Base-by-base conservation (phyloP, 768 basidiomycete species). In the Leccinellum rugosiceps region DNA sequence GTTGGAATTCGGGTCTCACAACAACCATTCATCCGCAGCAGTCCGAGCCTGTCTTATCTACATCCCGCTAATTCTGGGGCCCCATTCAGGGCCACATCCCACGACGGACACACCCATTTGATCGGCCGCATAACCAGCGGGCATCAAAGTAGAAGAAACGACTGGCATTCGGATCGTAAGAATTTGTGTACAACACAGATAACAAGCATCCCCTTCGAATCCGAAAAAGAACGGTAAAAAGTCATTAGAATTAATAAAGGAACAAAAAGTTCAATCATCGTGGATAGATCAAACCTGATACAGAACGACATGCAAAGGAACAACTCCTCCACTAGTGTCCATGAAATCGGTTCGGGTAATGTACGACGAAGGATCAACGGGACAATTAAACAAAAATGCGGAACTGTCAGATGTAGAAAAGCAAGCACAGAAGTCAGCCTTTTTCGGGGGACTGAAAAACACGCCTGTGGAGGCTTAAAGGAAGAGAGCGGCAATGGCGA, bases 401-500 rank as follows among this genome's bases (percentile, higher is more conserved):
- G 32, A 28, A 65, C 34, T 35, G 50, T 72, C 43, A 59, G 51
- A 52, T 59, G 32, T 49, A 49, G 47, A 59, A 58, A 56, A 59
- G 52, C 54, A 48, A 62, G 30, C 38, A 64, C 34, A 23, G 63
- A 63, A 70, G 69, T 63, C 34, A 56, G 52, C 57, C 53, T 51
- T 60, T 64, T 67, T 52, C 11, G 8, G 28, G 11, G 35, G 21
- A 53, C 32, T 34, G 25, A 17, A 4, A 21, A 46, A 28, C 41
- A 35, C n/a, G 52, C 45, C 6, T 13, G 11, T 11, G 17, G 38
- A n/a, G 23, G 1, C 44, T 73, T 66, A 80, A 38, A 73, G 68
- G 46, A 79, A 63, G 53, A 80, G 56, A 45, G 73, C 79, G 53
- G 68, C 77, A 31, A 75, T 58, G n/a, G 67, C 70, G 6, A 66